Conservation (phyloP, 202 grass and related monocot genomes). For the Cymbopogon flexuosus region DNA sequence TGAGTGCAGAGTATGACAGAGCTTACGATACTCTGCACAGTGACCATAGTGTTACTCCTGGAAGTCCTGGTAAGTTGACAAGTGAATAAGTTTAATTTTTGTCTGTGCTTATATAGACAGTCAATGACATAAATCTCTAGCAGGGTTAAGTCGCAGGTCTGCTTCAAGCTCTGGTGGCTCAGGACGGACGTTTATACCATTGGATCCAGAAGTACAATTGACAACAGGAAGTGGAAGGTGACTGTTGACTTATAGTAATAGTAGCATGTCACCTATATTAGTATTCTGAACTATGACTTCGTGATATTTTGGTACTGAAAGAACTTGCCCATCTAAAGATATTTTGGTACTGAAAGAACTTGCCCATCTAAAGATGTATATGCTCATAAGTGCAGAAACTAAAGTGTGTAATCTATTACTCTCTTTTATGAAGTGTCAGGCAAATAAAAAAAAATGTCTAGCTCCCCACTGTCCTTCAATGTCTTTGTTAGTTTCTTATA, state of each 20-base stretch:
- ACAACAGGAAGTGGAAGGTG: constrained; percentile 45
- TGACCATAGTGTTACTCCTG: constrained; percentile 60
- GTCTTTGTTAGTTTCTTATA: constrained; percentile 15
- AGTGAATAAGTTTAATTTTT: background rate
- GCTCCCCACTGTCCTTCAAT: constrained; percentile 2
- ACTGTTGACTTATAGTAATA: constrained; percentile 27
- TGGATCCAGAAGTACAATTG: constrained; percentile 51
- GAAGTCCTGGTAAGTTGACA: constrained; percentile 64
- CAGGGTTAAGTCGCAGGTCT: constrained; percentile 51
- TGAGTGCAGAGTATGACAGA: constrained; percentile 41
- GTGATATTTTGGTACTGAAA: background rate
- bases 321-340: background rate
- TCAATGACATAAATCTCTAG: constrained; percentile 24
- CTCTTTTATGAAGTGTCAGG: background rate
- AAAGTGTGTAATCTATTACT: background rate
- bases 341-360: too few relatives aligned
- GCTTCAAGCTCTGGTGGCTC: constrained; percentile 71
- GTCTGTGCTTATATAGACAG: constrained; percentile 15
- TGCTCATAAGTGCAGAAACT: constrained; percentile 5
- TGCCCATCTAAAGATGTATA: background rate
- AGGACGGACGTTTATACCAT: constrained; percentile 26
- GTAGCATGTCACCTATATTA: background rate
- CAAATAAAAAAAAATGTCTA: constrained; percentile 3
- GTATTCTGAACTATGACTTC: background rate
- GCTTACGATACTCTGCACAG: constrained; percentile 33